These are phyloP conservation scores for Citrullus colocynthis DNA, from an alignment of 306 rosid genomes.

Conservation along the genomic window DNA sequence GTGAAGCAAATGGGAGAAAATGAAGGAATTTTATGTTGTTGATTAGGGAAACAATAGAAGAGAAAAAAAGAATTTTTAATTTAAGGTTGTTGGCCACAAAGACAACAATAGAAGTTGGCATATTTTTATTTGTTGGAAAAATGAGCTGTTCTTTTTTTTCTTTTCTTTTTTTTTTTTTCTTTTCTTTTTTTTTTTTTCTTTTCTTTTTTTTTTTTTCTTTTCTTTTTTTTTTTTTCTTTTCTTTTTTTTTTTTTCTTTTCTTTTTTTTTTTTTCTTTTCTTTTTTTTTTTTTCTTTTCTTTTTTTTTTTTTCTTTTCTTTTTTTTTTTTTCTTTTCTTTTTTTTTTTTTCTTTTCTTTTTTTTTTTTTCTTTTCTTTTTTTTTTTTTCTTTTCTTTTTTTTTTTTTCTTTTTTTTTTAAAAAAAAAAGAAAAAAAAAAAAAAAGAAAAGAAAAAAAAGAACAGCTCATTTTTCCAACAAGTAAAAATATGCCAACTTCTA, in stretches of 20 bases:
- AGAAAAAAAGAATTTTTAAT: background rate
- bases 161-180: background rate
- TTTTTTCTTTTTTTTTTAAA: background rate
- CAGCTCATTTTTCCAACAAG: constrained; percentile 1
- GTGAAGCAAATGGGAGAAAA: background rate
- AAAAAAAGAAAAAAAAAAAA: too few relatives aligned
- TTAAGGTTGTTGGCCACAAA: background rate
- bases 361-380: too few relatives aligned
- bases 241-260: too few relatives aligned
- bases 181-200: too few relatives aligned
- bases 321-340: too few relatives aligned
- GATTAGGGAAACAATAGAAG: constrained; percentile 8
- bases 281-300: too few relatives aligned
- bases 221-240: too few relatives aligned
- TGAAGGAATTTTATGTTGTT: background rate
- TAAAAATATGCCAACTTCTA: background rate
- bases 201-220: too few relatives aligned
- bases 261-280: too few relatives aligned
- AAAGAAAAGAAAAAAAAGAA: background rate
- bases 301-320: too few relatives aligned
- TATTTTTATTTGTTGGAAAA: background rate
- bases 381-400: too few relatives aligned
- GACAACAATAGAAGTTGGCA: background rate
- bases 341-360: too few relatives aligned
- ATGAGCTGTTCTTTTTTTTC: background rate